phyloP scores from a whole-genome alignment of 163 green algal genomes.

The Dunaliella salina region DNA sequence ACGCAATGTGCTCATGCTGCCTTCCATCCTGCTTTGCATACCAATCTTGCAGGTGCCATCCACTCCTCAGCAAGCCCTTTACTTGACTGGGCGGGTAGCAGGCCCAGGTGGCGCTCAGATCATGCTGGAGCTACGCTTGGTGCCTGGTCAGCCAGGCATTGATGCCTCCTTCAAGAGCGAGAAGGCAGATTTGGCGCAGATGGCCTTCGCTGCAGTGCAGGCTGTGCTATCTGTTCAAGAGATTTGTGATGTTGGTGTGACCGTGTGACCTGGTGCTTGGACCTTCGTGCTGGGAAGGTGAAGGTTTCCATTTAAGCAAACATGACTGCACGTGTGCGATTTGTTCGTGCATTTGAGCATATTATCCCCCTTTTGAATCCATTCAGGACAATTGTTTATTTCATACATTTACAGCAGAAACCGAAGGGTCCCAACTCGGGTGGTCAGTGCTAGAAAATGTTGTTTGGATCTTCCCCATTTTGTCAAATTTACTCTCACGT shows the following conservation, averaged over 20 bases:
- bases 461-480: too few species aligned
- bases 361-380: too few species aligned
- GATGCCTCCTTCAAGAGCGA: constrained; percentile 48
- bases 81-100: constrained; percentile 43
- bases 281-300: background rate
- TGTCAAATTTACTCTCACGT: too few species aligned
- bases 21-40: too few species aligned
- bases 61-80: constrained; percentile 59
- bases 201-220: constrained; percentile 41
- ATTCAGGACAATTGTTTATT: too few species aligned
- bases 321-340: background rate
- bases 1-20: too few species aligned
- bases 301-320: background rate
- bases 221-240: constrained; percentile 22
- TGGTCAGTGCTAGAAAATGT: too few species aligned
- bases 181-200: constrained; percentile 39
- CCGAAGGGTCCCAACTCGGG: too few species aligned
- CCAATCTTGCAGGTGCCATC: constrained; percentile 42
- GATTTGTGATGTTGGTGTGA: background rate
- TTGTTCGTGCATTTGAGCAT: too few species aligned
- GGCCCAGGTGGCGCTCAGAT: constrained; percentile 34
- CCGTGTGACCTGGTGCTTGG: background rate
- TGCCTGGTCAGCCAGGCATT: constrained; percentile 42
- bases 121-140: constrained; percentile 66
- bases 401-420: too few species aligned